Conservation (phyloP, 164 flowering plant species). For the Platanus orientalis region DNA sequence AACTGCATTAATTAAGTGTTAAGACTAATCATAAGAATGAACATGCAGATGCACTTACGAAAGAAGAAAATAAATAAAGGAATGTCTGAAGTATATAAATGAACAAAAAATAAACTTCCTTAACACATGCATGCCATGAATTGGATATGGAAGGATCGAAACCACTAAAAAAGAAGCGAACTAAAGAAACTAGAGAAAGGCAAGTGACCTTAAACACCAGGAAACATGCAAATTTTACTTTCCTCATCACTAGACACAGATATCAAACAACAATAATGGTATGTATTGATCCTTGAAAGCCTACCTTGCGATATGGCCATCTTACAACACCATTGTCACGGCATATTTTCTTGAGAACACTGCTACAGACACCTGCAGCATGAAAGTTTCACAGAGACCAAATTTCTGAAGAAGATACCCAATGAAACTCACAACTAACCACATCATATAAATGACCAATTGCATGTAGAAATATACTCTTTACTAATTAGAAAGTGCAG, state of each 20-base stretch:
- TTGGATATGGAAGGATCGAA: background rate
- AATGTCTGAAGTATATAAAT: background rate
- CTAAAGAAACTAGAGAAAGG: too few species aligned
- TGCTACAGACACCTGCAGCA: slow-evolving; percentile 42
- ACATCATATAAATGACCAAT: too few species aligned
- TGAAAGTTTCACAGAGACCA: background rate
- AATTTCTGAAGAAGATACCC: background rate
- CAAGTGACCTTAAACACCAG: too few species aligned
- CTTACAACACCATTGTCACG: slow-evolving; percentile 50
- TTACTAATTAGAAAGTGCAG: background rate
- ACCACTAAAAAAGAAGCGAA: too few species aligned
- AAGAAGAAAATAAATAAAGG: background rate
- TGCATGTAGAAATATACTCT: too few species aligned
- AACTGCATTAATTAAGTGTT: too few species aligned
- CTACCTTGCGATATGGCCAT: slow-evolving; percentile 63
- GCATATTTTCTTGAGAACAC: slow-evolving; percentile 47
- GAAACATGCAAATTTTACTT: background rate
- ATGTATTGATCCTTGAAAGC: background rate
- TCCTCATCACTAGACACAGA: background rate
- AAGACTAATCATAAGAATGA: background rate
- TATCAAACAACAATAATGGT: background rate
- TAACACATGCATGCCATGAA: background rate
- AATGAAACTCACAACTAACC: background rate
- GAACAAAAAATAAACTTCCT: background rate
- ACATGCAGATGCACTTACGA: background rate